Evolutionary conservation across 305 asterid species (phyloP), one percentile per base, ranked within the genome.

Genomic region (Fraxinus paxiana): DNA sequence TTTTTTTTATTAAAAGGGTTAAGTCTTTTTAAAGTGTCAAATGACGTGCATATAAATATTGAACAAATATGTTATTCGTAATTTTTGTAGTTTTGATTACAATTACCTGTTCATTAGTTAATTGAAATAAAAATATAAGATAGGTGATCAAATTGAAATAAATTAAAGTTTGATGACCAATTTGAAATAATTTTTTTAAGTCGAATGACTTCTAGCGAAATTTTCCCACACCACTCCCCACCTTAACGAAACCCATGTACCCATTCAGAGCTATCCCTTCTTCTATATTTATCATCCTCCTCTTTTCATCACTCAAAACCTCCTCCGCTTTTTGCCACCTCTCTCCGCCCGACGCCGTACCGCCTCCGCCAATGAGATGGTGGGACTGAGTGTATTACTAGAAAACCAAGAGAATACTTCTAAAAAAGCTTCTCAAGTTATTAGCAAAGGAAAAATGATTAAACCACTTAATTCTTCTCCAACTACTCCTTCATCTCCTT

Each of bases 301-400:
- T 75, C 83, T 76, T 65, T 77, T 31, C 89, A 71, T 77, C 75
- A 31, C 24, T 46, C 79, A 7, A 63, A 72, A 76, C 9, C 63
- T 79, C 59, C 80, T 72, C 54, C 56, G 46, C 75, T 63, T 20
- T 51, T 73, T 9, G 18, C 81, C 18, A 34, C 74, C 59, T 48
- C 5, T 74, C 59, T 20, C 86, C 83, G 6, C 51, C 83, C 20
- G 6, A 82, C 85, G 12, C 82, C 80, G 1, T 46, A 5, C 26
- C 82, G 1, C 80, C 86, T 46, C 88, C 81, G 0, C 81, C 86
- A 24, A 92, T 89, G 96, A 87, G 85, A 93, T 92, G 98, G 98
- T 92, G 84, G 98, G 98, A 7, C 94, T 95, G 22, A 95, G 97
- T 80, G 93, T 93, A 73, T 90, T 95, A 43, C 88, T 95, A 4